phyloP scores from a whole-genome alignment of 2,329 filamentous ascomycete species.

The Colletotrichum trifolii region DNA sequence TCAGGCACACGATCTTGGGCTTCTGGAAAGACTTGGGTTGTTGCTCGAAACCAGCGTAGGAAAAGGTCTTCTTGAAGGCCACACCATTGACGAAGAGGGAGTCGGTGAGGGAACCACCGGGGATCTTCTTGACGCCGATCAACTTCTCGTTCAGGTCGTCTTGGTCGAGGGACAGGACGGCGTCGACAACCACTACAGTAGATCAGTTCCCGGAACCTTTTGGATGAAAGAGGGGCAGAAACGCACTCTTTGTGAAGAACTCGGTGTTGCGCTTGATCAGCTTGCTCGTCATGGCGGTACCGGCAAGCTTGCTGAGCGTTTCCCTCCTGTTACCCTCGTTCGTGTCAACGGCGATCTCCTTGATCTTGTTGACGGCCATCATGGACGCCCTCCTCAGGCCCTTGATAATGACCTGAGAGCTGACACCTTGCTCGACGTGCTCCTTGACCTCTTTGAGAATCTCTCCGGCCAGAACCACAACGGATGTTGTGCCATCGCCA shows the following conservation, averaged over 20 bases:
- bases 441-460: constrained; percentile 97
- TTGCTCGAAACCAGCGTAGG: constrained; percentile 98
- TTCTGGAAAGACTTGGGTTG: constrained; percentile 95
- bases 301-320: constrained; percentile 88
- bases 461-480: constrained; percentile 97
- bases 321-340: constrained; percentile 86
- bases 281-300: constrained; percentile 99
- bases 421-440: constrained; percentile 95
- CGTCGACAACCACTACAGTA: constrained; percentile 90
- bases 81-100: constrained; percentile 98
- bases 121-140: constrained; percentile 98
- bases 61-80: constrained; percentile 99
- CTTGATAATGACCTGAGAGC: constrained; percentile 98
- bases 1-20: constrained; percentile 96
- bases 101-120: constrained; percentile 93
- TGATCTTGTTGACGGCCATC: constrained; percentile 98
- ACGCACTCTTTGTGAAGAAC: constrained; percentile 96
- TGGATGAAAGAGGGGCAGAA: no score
- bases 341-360: constrained; percentile 93
- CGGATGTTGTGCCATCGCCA: constrained; percentile 96
- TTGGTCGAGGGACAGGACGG: constrained; percentile 94
- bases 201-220: constrained; percentile 4
- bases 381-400: constrained; percentile 86
- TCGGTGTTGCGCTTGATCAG: constrained; percentile 96
- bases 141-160: constrained; percentile 97